Evolutionary conservation across 495 filamentous ascomycete genomes (phyloP).

Genomic region (Xylaria curta): DNA sequence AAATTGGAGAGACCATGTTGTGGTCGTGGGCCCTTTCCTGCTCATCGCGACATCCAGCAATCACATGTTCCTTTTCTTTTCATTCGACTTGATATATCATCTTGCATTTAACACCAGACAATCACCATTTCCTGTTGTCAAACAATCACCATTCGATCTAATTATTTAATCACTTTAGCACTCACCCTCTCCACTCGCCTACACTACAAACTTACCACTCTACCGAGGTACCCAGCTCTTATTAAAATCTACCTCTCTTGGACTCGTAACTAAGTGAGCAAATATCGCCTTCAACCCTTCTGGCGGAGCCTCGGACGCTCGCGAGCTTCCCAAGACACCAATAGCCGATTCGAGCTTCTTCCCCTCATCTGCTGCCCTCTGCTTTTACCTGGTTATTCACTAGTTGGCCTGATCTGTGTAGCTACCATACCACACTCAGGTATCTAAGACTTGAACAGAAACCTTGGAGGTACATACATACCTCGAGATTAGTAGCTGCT

Average conservation of each 20-base stretch:
- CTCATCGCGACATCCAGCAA: conserved; percentile 16
- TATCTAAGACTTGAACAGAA: not conserved
- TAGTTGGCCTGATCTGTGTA: not conserved
- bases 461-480: not conserved
- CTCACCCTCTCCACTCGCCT: not conserved
- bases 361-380: not conserved
- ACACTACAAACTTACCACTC: not conserved
- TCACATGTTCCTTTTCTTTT: conserved; percentile 16
- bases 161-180: not conserved
- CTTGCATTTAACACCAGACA: not conserved
- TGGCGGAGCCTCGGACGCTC: not conserved
- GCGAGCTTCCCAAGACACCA: not conserved
- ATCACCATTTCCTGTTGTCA: conserved; percentile 8
- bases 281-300: not conserved
- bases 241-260: not conserved
- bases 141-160: not conserved
- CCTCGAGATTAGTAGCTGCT: not conserved
- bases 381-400: not conserved
- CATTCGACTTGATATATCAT: conserved; percentile 10
- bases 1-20: conserved; percentile 2
- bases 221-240: conserved; percentile 4
- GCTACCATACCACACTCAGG: not conserved
- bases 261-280: not conserved
- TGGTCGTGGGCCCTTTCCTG: conserved; percentile 13
- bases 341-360: not conserved